Evolutionary conservation across 2,329 filamentous ascomycete species (phyloP).

Genomic region (Tolypocladium ovalisporum): DNA sequence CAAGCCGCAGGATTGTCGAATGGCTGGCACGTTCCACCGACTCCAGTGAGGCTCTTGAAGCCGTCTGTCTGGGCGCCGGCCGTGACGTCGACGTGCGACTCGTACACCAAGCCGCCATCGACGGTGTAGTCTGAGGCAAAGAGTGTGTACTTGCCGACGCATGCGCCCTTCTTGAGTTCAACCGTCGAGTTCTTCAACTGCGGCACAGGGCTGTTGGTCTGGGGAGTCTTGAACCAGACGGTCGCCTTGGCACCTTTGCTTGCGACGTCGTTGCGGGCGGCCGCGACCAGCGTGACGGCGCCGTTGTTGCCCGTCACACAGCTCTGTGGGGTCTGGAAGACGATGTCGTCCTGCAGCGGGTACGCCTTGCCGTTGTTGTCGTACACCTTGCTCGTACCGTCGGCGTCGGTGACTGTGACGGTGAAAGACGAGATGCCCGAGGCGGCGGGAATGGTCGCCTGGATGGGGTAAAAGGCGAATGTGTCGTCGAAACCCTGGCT

Average conservation of each 20-base stretch:
- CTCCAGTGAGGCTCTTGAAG: constrained; percentile 35
- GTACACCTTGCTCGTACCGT: constrained; percentile 32
- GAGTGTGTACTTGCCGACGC: constrained; percentile 37
- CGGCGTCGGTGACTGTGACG: constrained; percentile 35
- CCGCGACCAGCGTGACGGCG: constrained; percentile 31
- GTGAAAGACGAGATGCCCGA: constrained; percentile 52
- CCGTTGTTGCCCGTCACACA: constrained; percentile 35
- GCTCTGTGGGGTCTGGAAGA: constrained; percentile 46
- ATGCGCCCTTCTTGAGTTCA: constrained; percentile 29
- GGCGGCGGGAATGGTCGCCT: constrained; percentile 40
- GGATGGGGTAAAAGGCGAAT: constrained; percentile 43
- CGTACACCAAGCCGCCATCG: constrained; percentile 30
- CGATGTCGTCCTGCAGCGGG: constrained; percentile 40
- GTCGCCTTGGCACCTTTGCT: constrained; percentile 27
- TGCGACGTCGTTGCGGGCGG: constrained; percentile 37
- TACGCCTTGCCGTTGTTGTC: constrained; percentile 50
- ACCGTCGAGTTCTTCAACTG: constrained; percentile 25
- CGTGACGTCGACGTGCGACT: constrained; percentile 34
- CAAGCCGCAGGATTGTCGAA: constrained; percentile 25
- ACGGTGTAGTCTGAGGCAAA: constrained; percentile 32
- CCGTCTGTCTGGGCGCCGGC: constrained; percentile 30
- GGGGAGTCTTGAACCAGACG: constrained; percentile 31
- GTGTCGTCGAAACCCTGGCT: constrained; percentile 48
- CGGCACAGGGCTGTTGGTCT: constrained; percentile 30
- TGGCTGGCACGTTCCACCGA: constrained; percentile 31